Base-by-base conservation (phyloP, 192 early-diverging fungal genomes). In the Podila minutissima region DNA sequence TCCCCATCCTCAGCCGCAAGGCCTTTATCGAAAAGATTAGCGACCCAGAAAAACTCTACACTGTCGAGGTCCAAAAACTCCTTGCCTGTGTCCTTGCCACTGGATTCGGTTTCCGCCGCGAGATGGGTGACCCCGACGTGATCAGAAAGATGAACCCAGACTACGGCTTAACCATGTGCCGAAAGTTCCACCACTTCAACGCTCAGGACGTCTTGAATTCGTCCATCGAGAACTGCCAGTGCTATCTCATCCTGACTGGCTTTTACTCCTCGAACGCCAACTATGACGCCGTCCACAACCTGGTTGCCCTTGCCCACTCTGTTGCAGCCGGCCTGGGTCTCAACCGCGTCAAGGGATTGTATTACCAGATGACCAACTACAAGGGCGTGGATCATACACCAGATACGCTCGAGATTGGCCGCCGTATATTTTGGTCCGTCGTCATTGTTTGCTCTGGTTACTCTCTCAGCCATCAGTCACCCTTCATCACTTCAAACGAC, bases 381-480 rank as follows among this genome's bases (percentile, higher is more conserved):
- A 31, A 28, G 4, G 62, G 19, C 11, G 35, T 51, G 22, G 48
- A 59, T 1, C 53, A 81, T 24, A 69, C 77, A 20, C 28, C 35
- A 3, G 77, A 81, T 11, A 48, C 67, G 10, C 62, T 73, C 46
- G 77, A 81, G 37, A 19, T 72, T 5, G 77, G 71, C 37, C 77
- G 66, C 49, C 70, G 76, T 7, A 59, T 73, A 62, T 81, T 69
- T 69, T 81, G 70, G 70, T 81, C 55, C n/a, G 66, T 81, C 20
- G 76, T 81, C 12, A 81, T 81, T 41, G 76, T 81, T 29, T 81
- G 76, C 26, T 72, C 76, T 1, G 71, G 76, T 12, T 81, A 81
- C 50, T 81, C 76, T 28, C 66, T 81, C 41, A 73, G 71, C 55
- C 76, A 81, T n/a, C 76, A 81, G 62, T 68, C 76, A 19, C 76